Evolutionary conservation across 352 stramenopile species (phyloP).

Genomic region (Globisporangium parvum): DNA sequence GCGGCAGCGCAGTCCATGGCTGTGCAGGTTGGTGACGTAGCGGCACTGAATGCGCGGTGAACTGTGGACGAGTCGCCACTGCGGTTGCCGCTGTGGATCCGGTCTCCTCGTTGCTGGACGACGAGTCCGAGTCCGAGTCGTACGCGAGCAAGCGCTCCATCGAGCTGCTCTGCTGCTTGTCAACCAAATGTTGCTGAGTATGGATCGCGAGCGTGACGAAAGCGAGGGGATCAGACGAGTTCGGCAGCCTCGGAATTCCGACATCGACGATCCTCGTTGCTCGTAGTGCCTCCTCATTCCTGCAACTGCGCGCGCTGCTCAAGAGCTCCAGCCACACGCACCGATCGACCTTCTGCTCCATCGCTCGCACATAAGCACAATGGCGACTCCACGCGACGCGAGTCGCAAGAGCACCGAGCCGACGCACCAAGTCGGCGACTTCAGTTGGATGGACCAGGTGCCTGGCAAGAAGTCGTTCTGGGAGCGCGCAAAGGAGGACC

Average conservation of each 20-base stretch:
- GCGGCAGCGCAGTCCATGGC: not conserved
- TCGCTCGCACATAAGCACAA: not conserved
- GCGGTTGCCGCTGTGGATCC: not conserved
- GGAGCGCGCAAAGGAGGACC: slow-evolving; percentile 63
- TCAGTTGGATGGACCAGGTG: slow-evolving; percentile 60
- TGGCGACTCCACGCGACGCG: not conserved
- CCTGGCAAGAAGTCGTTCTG: slow-evolving; percentile 60
- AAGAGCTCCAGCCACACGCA: not conserved
- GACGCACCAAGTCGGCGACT: slow-evolving; percentile 40
- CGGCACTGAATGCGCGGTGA: no score
- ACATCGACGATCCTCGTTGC: no score
- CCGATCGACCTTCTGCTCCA: not conserved
- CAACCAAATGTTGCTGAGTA: not conserved
- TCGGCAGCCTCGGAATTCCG: not conserved
- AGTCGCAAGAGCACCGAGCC: not conserved
- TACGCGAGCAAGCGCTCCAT: slow-evolving; percentile 16
- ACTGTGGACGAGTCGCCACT: no score
- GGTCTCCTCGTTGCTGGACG: slow-evolving; percentile 3
- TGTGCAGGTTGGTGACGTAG: not conserved
- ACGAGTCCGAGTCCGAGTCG: slow-evolving; percentile 2
- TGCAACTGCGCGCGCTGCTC: not conserved
- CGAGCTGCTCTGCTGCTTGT: no score
- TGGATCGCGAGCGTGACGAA: not conserved
- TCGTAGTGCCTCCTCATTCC: not conserved
- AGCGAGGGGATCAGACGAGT: not conserved